Base-by-base conservation (phyloP, 2,329 filamentous ascomycete species). In the Reticulascus tulasneorum region DNA sequence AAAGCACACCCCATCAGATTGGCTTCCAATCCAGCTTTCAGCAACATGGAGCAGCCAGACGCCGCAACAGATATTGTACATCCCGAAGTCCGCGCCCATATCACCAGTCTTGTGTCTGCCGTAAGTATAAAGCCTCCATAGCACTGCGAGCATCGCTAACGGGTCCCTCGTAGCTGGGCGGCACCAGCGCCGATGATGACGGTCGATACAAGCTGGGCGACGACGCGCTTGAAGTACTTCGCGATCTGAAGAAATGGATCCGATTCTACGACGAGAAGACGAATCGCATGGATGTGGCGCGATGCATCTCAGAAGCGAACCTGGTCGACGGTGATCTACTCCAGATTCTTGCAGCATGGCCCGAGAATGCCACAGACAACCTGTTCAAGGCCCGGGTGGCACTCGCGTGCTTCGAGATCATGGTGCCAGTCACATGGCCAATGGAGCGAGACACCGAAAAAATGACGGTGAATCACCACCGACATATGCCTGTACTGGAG, bases 391-490 rank as follows among this genome's bases (percentile, higher is more conserved):
- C 84, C 17, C 84, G 86, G 54, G 74, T 93, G 45, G 86, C 88
- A 4, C 68, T 97, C 47, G 84, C 88, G 37, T 94, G 88, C 62
- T 72, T 95, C 61, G 91, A 98, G 63, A 69, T 98, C 30, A 75
- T 98, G 54, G 87, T 94, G 2, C 89, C 90, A 5, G 66, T 98
- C 53, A 98, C 93, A 13, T 97, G 91, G 91, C 91, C 93, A 0
- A 73, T 95, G 53, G 87, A 95, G 44, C 77, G 80, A 48, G 80
- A 90, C 41, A 72, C 78, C 44, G 80, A 84, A 40, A 77, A 84
- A 53, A 91, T 93, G 77, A 97, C 89, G 5, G 70, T 89, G 50
- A 97, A 98, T 56, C 88, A 97, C 58, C 85, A 95, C 57, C 79
- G 88, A 38, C 93, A 98, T 63, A 77, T 90, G 25, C 89, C 93